Base-by-base conservation (phyloP, 768 basidiomycete genomes). In the Termitomyces sp. region DNA sequence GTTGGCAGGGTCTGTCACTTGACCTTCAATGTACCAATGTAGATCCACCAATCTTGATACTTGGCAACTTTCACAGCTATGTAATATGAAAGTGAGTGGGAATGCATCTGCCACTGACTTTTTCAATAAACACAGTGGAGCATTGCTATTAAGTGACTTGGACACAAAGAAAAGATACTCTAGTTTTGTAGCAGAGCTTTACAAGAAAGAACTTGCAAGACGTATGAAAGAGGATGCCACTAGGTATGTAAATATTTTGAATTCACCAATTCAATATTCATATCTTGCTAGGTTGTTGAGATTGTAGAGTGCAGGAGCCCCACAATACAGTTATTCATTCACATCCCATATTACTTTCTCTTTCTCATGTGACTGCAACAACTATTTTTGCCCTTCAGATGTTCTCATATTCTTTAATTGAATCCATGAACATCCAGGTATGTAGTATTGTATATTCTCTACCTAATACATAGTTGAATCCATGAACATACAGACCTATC, bases 41-140 rank as follows among this genome's bases (percentile, higher is more conserved):
- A 95, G 95, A 60, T 98, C 96, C 24, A 98, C 95, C 53, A 98
- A 94, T 72, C 84, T 98, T 43, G 97, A 99, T 70, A 84, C 82
- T 57, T 99, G 97, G 97, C 87, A 93, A 60, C 77, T 93, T 57
- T 72, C 74, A 48, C 96, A 99, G 73, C 77, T 99, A 45, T 88
- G 97, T 34, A 90, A 84, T 2, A 95, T 99, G 92, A 98, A 98
- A 76, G 84, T 92, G 38, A 95, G 93, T 40, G 97, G 97, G 0
- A 99, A 99, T 70, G 78, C 81, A 10, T 82, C 87, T 19, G 90
- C 92, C 3, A 80, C 78, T 5, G 93, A 95, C 3, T 99, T 94
- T 73, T 94, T 96, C 68, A 85, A 79, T 19, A 92, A 90, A 63
- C 88, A 95, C 60, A 92, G 95, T 5, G 90, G 90, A 11, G 62